Evolutionary conservation across 768 basidiomycete species (phyloP), one percentile per base, ranked within the genome.

Genomic region (Tricholoma bakamatsutake): DNA sequence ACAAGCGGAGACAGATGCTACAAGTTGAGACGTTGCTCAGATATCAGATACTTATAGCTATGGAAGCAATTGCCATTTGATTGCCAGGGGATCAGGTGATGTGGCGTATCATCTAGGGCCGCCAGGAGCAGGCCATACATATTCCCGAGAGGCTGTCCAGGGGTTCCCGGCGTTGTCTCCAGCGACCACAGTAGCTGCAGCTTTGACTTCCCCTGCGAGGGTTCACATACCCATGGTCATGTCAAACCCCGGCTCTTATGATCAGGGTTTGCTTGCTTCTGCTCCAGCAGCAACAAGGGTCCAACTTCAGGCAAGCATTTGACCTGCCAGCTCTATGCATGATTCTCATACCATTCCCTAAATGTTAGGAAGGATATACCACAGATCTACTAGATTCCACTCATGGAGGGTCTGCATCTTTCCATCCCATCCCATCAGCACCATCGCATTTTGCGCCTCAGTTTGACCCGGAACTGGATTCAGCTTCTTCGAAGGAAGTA

Each of bases 291-390:
- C 73, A 8, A 76, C 74, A 2, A 72, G 67, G 33, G 70, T 69
- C 33, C 75, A 75, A 61, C 46, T 70, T 53, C 76, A 76, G 68
- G 75, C 75, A 45, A 28, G 21, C 18, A 48, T 18, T 31, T 40
- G 47, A 31, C 17, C 33, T 18, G 18, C 18, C 7, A 6, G 17
- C 24, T 10, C 43, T 27, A 5, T 15, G 0, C 40, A 24, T 17
- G 10, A 30, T 12, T 53, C 52, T 37, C 39, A 53, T 27, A n/a
- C n/a, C 27, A 37, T 9, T 30, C 28, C 8, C 10, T 2, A 6
- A 40, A 39, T 21, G 56, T 42, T 59, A 83, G 81, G 76, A 77
- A 69, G 81, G 82, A 1, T 83, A 83, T 67, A 76, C 76, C 53
- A 72, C 80, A 54, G 76, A 79, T 61, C 62, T 83, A 15, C 67